Percentiles rank a stretch among this genome's conserved stretches.
phyloP scores from a whole-genome alignment of 1,284 basidiomycete species.

The Moesziomyces parantarcticus region DNA sequence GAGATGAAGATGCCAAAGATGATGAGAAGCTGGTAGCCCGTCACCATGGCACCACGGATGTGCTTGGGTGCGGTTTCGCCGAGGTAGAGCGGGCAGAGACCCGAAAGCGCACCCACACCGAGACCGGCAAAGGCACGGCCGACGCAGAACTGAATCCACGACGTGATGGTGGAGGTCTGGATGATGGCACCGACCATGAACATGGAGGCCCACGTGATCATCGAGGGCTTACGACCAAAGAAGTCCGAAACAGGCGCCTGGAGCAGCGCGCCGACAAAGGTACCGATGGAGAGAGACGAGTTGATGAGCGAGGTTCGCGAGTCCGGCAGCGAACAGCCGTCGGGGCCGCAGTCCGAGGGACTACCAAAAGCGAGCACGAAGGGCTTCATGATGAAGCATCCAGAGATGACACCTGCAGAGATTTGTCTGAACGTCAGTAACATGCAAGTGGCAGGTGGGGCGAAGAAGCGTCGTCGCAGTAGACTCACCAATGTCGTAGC shows the following conservation, averaged over 20 bases:
- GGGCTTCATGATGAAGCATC: conserved; percentile 55
- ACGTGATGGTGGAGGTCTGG: conserved; percentile 51
- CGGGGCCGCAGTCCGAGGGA: conserved; percentile 20
- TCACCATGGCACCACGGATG: conserved; percentile 84
- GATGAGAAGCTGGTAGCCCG: conserved; percentile 74
- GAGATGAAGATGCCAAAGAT: conserved; percentile 75
- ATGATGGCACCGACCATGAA: conserved; percentile 59
- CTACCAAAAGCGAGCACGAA: conserved; percentile 48
- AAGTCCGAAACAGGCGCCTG: conserved; percentile 72
- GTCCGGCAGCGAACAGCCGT: conserved; percentile 37
- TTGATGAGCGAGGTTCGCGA: conserved; percentile 75
- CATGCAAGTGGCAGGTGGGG: no score
- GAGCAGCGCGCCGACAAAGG: conserved; percentile 75
- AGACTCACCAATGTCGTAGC: conserved; percentile 43
- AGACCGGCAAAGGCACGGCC: conserved; percentile 61
- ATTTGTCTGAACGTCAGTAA: no score
- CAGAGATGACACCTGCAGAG: conserved; percentile 29
- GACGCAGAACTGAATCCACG: conserved; percentile 48
- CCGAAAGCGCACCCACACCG: conserved; percentile 55
- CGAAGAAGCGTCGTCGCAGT: no score
- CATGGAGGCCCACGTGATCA: conserved; percentile 73
- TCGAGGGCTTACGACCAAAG: conserved; percentile 75
- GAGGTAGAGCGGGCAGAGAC: conserved; percentile 82
- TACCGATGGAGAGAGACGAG: conserved; percentile 79
- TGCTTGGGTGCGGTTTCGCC: conserved; percentile 80